Base-by-base conservation (phyloP, 768 basidiomycete genomes). In the Gelatoporia subvermispora region DNA sequence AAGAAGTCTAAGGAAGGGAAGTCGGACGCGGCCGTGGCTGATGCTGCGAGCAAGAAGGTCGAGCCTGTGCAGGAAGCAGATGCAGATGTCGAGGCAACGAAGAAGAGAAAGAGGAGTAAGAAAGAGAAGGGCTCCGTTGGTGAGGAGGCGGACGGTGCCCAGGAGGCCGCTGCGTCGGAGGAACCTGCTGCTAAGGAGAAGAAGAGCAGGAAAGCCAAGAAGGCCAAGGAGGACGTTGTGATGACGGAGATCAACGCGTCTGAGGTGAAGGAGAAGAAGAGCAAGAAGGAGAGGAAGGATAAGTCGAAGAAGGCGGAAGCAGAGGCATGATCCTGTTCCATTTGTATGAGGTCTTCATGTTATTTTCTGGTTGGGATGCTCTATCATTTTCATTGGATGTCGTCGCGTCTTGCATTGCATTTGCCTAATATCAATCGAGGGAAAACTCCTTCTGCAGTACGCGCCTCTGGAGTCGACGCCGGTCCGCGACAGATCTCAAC, bases 1-100 rank as follows among this genome's bases (percentile, higher is more conserved):
- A 56, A 60, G 54, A 65, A 66, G 39, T 62, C 63, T 47, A 67
- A 65, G 51, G 63, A 60, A 50, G 50, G 51, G 41, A 58, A 54
- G 48, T 59, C 60, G 38, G 55, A 60, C 43, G 56, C 62, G 37
- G 31, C 38, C 43, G 47, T 54, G 47, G 23, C 25, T 10, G 43
- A 55, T 34, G 45, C 24, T 23, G 46, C 47, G 36, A 50, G 55
- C 45, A 43, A 41, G 24, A 52, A 63, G 55, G 45, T 51, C 56
- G 50, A 51, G n/a, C 37, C n/a, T 47, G 8, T 56, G 60, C 49
- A 57, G 60, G 52, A 51, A 51, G 40, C 64, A 64, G 55, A 61
- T 67, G 18, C 15, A 16, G 20, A 20, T n/a, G 5, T 8, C 5
- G 8, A 38, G 15, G 10, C n/a, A 9, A 35, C 17, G 25, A 48